These are phyloP conservation scores for Tuber calosporum DNA, from an alignment of 495 filamentous ascomycete genomes.

Conservation along the genomic window DNA sequence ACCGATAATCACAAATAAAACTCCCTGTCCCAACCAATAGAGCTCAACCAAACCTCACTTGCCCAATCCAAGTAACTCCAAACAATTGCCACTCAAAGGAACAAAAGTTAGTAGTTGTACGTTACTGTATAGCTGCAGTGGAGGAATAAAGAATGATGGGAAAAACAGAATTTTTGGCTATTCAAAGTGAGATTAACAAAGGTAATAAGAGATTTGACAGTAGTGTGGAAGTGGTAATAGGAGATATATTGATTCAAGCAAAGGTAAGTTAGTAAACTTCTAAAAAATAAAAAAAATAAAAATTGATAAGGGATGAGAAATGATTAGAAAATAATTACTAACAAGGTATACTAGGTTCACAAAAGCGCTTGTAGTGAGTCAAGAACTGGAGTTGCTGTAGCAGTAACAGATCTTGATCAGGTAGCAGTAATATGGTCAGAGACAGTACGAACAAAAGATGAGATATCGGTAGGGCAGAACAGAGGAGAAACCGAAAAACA, in stretches of 20 bases:
- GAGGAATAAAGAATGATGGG: neutral
- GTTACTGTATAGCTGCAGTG: neutral
- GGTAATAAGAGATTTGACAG: neutral
- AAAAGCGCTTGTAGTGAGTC: neutral
- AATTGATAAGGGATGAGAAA: neutral
- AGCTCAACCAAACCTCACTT: neutral
- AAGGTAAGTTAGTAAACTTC: neutral
- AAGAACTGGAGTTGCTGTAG: neutral
- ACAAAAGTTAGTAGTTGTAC: neutral
- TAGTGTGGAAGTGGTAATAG: neutral
- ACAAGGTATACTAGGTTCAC: neutral
- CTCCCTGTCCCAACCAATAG: neutral
- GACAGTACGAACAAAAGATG: neutral
- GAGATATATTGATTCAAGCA: neutral
- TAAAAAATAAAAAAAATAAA: too few relatives aligned
- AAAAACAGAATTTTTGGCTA: neutral
- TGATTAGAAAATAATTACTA: neutral
- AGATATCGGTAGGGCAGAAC: neutral
- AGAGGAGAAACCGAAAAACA: neutral
- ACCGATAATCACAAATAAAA: too few relatives aligned
- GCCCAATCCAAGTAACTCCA: neutral
- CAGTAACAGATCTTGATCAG: neutral
- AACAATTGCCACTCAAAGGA: neutral
- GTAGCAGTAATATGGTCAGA: neutral
- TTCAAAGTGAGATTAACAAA: neutral